A percentile compares a stretch with the other conserved stretches of the same genome.
These are phyloP conservation scores for Pisolithus orientalis DNA, from an alignment of 768 basidiomycete species.

Conservation along the genomic window DNA sequence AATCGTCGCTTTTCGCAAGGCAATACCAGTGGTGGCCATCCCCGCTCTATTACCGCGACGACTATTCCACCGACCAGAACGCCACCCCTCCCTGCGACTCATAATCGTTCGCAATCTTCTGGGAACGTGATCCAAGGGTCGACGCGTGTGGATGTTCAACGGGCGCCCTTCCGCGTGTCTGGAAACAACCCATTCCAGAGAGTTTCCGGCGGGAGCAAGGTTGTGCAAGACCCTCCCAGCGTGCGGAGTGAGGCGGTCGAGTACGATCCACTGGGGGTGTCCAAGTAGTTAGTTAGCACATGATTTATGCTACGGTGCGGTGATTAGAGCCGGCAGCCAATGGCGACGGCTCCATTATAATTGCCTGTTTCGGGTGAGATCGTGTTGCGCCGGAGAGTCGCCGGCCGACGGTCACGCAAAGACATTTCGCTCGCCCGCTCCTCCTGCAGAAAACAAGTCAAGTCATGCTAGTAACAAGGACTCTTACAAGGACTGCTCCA, in stretches of 20 bases:
- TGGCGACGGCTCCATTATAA: background rate
- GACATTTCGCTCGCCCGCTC: constrained; percentile 4
- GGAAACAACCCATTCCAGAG: constrained; percentile 27
- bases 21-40: constrained; percentile 12
- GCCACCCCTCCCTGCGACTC: constrained; percentile 4
- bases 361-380: constrained; percentile 3
- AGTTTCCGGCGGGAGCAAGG: constrained; percentile 7
- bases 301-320: constrained; percentile 1
- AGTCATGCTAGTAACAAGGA: constrained; percentile 55
- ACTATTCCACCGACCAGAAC: constrained; percentile 6
- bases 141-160: constrained; percentile 11
- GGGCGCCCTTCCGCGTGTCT: constrained; percentile 20
- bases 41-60: constrained; percentile 15
- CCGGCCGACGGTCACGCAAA: background rate
- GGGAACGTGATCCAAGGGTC: background rate
- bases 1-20: constrained; percentile 10
- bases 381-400: constrained; percentile 12
- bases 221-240: constrained; percentile 5
- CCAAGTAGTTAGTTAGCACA: constrained; percentile 1
- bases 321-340: constrained; percentile 1
- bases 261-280: constrained; percentile 26
- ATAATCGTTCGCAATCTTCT: constrained; percentile 14
- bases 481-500: constrained; percentile 34
- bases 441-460: constrained; percentile 26
- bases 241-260: constrained; percentile 10